These are phyloP conservation scores for Neurospora sp. DNA, from an alignment of 495 filamentous ascomycete genomes.

Conservation along the genomic window DNA sequence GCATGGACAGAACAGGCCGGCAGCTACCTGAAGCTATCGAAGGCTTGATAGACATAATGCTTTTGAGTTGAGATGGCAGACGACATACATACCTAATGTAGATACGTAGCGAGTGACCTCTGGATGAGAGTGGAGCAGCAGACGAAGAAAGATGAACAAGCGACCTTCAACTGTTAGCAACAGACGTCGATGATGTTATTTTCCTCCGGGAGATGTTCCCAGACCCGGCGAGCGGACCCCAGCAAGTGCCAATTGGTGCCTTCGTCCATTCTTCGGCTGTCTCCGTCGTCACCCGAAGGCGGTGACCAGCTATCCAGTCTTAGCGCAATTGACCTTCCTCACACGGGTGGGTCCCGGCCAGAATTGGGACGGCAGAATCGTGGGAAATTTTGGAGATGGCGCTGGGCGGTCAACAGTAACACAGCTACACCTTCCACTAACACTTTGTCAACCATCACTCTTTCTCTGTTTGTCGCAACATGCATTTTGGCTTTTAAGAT, in stretches of 20 bases:
- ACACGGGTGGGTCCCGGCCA: background rate
- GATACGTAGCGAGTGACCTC: background rate
- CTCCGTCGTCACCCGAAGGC: conserved; percentile 25
- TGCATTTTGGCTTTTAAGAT: background rate
- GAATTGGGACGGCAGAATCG: conserved; percentile 27
- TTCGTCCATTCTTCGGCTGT: conserved; percentile 4
- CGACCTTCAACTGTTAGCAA: background rate
- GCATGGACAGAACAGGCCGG: background rate
- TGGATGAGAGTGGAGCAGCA: background rate
- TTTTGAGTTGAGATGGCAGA: background rate
- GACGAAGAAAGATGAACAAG: background rate
- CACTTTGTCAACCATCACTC: background rate
- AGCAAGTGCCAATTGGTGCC: background rate
- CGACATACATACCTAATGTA: background rate
- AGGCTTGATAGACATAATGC: background rate
- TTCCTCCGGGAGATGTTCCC: background rate
- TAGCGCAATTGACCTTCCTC: background rate
- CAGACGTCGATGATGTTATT: background rate
- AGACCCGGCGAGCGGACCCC: background rate
- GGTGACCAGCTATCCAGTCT: conserved; percentile 17
- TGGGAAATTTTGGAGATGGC: conserved; percentile 18
- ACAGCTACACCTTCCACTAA: background rate
- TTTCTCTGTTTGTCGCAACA: background rate
- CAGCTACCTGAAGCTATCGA: background rate
- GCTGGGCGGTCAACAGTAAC: background rate